Conservation (phyloP, 495 filamentous ascomycete genomes). For the Aspergillus baeticus region DNA sequence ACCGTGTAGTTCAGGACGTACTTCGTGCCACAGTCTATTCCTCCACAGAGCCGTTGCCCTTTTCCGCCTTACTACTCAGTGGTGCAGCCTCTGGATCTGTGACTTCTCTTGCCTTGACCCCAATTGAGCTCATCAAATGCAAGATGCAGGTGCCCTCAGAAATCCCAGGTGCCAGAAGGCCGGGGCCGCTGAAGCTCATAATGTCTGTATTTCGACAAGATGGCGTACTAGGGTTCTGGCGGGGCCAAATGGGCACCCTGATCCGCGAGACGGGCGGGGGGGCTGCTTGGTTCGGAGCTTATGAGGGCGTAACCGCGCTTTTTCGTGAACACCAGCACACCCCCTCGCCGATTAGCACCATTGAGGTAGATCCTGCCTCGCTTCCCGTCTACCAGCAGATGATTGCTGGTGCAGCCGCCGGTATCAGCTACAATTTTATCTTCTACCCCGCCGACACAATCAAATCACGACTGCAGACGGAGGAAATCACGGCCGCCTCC, state of each 20-base stretch:
- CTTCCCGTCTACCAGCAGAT: conserved; percentile 73
- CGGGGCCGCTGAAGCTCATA: conserved; percentile 63
- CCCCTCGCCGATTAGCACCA: conserved; percentile 1
- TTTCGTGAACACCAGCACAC: conserved; percentile 50
- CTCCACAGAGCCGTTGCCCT: conserved; percentile 57
- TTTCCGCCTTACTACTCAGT: conserved; percentile 69
- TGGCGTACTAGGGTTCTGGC: conserved; percentile 87
- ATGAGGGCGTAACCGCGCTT: conserved; percentile 73
- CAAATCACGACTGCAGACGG: conserved; percentile 94
- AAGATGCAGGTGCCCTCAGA: conserved; percentile 82
- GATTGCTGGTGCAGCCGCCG: conserved; percentile 83
- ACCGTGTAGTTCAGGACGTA: conserved; percentile 66
- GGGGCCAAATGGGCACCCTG: conserved; percentile 88
- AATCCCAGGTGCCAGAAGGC: conserved; percentile 34
- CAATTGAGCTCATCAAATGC: conserved; percentile 97
- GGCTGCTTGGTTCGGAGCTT: conserved; percentile 93
- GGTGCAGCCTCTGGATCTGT: conserved; percentile 87
- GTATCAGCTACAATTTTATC: conserved; percentile 91
- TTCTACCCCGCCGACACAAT: conserved; percentile 97
- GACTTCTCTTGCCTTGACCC: conserved; percentile 86
- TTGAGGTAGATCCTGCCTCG: conserved; percentile 11
- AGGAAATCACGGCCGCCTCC: conserved; percentile 53
- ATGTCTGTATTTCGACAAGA: conserved; percentile 74
- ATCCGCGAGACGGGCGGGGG: conserved; percentile 92
- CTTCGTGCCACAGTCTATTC: conserved; percentile 56